Percentiles rank a stretch among this genome's conserved stretches.
phyloP scores from a whole-genome alignment of 371 early-diverging fungal species.

The Coemansia sp. region DNA sequence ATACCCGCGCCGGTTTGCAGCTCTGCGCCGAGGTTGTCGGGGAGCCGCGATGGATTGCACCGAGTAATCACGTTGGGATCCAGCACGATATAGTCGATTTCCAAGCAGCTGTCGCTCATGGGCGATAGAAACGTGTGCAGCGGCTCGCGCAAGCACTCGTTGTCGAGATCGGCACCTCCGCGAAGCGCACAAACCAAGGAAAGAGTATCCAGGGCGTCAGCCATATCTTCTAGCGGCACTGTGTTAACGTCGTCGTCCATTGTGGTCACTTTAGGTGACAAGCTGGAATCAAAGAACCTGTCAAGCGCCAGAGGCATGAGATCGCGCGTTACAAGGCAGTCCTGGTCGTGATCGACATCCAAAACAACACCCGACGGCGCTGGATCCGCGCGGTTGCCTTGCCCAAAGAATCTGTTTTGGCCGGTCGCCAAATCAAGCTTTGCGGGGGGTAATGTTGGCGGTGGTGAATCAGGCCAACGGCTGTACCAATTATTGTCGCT shows the following conservation, averaged over 20 bases:
- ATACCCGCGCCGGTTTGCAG: constrained; percentile 4
- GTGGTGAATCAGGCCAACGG: constrained; percentile 38
- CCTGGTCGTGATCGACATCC: not conserved
- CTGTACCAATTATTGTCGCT: constrained; percentile 9
- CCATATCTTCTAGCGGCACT: not conserved
- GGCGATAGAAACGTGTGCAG: constrained; percentile 18
- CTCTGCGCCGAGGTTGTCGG: constrained; percentile 12
- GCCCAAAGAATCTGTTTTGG: constrained; percentile 8
- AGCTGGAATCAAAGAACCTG: not conserved
- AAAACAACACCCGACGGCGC: not conserved
- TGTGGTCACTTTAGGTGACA: not conserved
- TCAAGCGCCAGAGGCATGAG: not conserved
- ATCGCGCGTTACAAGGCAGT: not conserved
- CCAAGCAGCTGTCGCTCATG: constrained; percentile 33
- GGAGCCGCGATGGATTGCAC: constrained; percentile 17
- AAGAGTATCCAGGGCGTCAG: constrained; percentile 20
- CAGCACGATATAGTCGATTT: constrained; percentile 28
- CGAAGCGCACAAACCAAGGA: constrained; percentile 15
- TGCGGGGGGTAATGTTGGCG: not conserved
- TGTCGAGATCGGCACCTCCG: constrained; percentile 3
- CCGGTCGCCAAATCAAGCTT: not conserved
- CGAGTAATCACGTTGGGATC: constrained; percentile 25
- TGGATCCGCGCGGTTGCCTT: not conserved
- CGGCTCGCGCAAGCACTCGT: constrained; percentile 31
- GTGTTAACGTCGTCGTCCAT: not conserved